phyloP scores from a whole-genome alignment of 768 basidiomycete species.

The Termitomyces sp. region DNA sequence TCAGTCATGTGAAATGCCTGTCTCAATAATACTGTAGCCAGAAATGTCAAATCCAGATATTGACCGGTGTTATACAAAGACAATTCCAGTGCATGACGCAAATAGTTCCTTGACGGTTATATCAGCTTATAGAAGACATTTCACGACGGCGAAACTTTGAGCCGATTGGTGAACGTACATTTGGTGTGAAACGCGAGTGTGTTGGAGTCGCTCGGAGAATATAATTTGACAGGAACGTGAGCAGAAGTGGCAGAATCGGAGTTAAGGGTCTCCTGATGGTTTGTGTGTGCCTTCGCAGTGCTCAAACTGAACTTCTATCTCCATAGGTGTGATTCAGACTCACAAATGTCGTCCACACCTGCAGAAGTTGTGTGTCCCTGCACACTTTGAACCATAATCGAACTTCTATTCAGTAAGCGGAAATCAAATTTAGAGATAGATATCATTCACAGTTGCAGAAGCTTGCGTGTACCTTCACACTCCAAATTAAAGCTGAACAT shows the following conservation, averaged over 20 bases:
- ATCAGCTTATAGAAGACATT: background rate
- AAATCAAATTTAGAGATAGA: no score
- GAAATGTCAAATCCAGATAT: background rate
- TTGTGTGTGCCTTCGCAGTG: no score
- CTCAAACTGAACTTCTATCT: no score
- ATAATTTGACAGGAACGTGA: background rate
- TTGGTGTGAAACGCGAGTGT: background rate
- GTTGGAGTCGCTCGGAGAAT: background rate
- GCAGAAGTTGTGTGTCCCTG: no score
- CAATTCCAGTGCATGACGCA: background rate
- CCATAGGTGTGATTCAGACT: no score
- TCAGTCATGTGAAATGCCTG: background rate
- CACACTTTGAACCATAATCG: no score
- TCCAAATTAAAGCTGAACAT: no score
- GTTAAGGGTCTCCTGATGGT: background rate
- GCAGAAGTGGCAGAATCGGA: background rate
- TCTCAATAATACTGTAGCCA: background rate
- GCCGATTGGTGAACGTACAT: background rate
- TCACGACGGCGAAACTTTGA: background rate
- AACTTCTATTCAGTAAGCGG: no score
- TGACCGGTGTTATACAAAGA: background rate
- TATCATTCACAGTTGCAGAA: no score
- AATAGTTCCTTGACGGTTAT: background rate
- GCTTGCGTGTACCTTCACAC: no score
- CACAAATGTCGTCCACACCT: no score